Evolutionary conservation across 345 rosid species (phyloP), one percentile per base, ranked within the genome.

Genomic region (Ricinus communis): DNA sequence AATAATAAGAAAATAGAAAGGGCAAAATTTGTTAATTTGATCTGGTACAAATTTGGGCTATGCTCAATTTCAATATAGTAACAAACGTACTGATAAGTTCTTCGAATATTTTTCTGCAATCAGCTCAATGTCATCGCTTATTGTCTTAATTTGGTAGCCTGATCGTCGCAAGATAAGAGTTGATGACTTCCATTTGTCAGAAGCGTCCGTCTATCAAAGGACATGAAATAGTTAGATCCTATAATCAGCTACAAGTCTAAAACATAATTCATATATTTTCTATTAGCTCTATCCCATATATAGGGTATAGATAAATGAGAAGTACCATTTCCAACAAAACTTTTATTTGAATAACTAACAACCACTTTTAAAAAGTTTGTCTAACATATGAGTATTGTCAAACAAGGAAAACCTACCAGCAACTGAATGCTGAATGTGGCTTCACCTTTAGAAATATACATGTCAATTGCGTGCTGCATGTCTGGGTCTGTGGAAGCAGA

Each of bases 381-480:
- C 31, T 6, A 27, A 13, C 24, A 56, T 56, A 8, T 9, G 8
- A 24, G 25, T 22, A 46, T 18, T 43, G 50, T 38, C 40, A 53
- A 60, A 71, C 3, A 16, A 68, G 22, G 14, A 21, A 51, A 69
- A 79, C 88, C 69, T 80, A 93, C 98, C 86, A 93, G 86, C 75
- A 88, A 78, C 58, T 77, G 83, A 41, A 91, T 83, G 27, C 74
- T 86, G 62, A 91, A 93, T 74, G 71, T 71, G 47, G 98, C 96
- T 76, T 83, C 89, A 72, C 95, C 93, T 72, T 79, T 73, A 36
- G 97, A 82, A 45, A 91, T 81, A 73, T 78, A 76, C 0, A 62
- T 71, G 69, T 88, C 86, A 65, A 91, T 91, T 79, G 90, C 91
- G 67, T 68, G 74, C 74, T 91, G 96, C 98, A 93, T 93, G 18